Base-by-base conservation (phyloP, 2,329 filamentous ascomycete genomes). In the Zymoseptoria crescenta region DNA sequence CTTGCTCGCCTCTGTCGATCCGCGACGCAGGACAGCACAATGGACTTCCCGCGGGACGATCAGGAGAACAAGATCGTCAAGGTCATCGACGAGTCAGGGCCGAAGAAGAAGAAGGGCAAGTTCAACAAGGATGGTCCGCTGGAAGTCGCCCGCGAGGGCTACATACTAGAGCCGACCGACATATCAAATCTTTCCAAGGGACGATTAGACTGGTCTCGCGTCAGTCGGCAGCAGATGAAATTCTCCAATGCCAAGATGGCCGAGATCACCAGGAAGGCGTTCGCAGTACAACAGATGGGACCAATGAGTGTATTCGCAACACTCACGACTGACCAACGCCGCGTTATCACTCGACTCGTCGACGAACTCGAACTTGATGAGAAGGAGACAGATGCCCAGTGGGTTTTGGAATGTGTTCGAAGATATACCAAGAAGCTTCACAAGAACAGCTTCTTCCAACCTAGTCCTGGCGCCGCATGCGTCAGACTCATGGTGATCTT, bases 351-450 rank as follows among this genome's bases (percentile, higher is more conserved):
- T 19, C 48, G 57, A 20, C 54, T 59, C 4, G 50, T 55, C 13
- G 57, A 24, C 13, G 30, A 19, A 24, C 27, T 49, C 4, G 54
- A 59, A 27, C 54, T 52, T 8, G 35, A 55, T 24, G 57, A 59
- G 57, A 56, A 50, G 54, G 27, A 56, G 24, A 54, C 13, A 30
- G 49, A 59, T 19, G 57, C 54, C 30, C 49, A 59, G 41, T 59
- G 57, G 57, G 49, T 56, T 10, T 49, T 59, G 30, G 57, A 56
- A 16, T 52, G 54, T 24, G 54, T 59, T 10, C 21, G 41, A n/a
- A 51, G 50, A 19, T n/a, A 56, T 19, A 35, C 24, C 19, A 41
- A 56, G 49, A 54, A 49, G n/a, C 35, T 45, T 45, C 35, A 45
- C 35, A 45, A 45, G 35, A 45, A 45, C 35, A 45, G 35, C 35